Percentiles rank a stretch among this genome's conserved stretches.
Evolutionary conservation across 441 rosid genomes (phyloP).

Genomic region (Iberis amara): DNA sequence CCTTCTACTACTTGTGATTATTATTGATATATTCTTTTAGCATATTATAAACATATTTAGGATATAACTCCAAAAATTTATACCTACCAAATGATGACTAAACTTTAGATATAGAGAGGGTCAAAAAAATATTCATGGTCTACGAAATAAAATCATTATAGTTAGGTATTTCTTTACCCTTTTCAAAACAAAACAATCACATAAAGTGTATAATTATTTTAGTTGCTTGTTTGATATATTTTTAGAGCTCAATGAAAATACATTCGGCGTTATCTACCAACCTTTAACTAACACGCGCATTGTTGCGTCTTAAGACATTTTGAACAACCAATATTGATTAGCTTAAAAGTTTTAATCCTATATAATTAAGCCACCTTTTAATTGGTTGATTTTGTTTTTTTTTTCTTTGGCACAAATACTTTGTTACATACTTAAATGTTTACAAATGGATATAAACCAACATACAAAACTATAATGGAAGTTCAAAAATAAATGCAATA

Average conservation of each 20-base stretch:
- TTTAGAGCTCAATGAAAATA: not conserved
- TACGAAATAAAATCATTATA: not conserved
- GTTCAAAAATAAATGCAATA: too few species aligned
- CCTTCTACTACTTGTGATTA: too few species aligned
- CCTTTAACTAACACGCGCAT: slow-evolving; percentile 21
- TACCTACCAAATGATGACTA: not conserved
- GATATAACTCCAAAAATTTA: not conserved
- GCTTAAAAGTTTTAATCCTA: slow-evolving; percentile 3
- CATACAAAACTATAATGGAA: too few species aligned
- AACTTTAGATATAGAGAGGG: not conserved
- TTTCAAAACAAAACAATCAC: too few species aligned
- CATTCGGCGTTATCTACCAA: slow-evolving; percentile 12
- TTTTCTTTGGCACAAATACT: too few species aligned
- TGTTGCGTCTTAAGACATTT: slow-evolving; percentile 12
- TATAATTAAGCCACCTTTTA: too few species aligned
- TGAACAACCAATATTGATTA: slow-evolving; percentile 11
- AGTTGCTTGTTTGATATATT: not conserved
- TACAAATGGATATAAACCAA: too few species aligned
- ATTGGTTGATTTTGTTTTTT: too few species aligned
- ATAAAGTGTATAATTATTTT: not conserved
- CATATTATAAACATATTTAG: not conserved
- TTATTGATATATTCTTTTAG: not conserved
- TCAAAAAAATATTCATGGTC: not conserved
- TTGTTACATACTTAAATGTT: too few species aligned
- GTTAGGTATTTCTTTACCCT: too few species aligned